Evolutionary conservation across 2,329 filamentous ascomycete species (phyloP), one percentile per base, ranked within the genome.

Genomic region (Microsporum ferrugineum): DNA sequence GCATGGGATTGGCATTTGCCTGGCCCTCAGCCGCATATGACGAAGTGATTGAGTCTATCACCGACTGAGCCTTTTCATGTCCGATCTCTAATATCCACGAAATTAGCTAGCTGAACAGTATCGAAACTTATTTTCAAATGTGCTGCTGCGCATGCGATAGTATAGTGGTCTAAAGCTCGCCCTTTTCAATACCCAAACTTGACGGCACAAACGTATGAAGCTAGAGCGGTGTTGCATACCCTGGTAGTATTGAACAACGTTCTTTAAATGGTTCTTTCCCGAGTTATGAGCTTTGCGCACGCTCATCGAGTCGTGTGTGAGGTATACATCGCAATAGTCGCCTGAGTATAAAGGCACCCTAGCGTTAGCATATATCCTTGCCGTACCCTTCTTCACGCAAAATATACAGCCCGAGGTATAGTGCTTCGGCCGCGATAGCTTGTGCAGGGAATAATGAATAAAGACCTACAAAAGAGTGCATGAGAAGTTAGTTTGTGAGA

Each of bases 251-350:
- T 96, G 91, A 69, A 96, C 88, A 34, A 99, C 94, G 76, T 99
- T 99, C 71, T 94, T 89, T 65, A 99, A 79, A 73, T 99, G 94
- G 79, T 99, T 99, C 70, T 92, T 86, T 65, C 94, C 94, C 73
- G 85, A 88, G 80, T 99, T 99, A 78, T 99, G 94, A 57, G 94
- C 94, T 80, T 97, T 97, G 70, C 94, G 91, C 77, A 99, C 94
- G 78, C 91, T 96, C 92, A 97, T 97, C 53, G 91, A 96, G 82
- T 99, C 94, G 83, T 99, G 94, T 68, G 94, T 99, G 69, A 99
- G 88, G 83, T 99, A 99, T 76, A 99, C 94, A 88, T 99, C 94
- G 84, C 94, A 99, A 78, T 99, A 99, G 76, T 99, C 94, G 82
- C 91, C 77, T 81, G 62, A 29, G 34, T 23, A 34, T 38, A 58